A percentile compares a stretch with the other conserved stretches of the same genome.
phyloP scores from a whole-genome alignment of 257 asterid species.

The Coffea eugenioides region DNA sequence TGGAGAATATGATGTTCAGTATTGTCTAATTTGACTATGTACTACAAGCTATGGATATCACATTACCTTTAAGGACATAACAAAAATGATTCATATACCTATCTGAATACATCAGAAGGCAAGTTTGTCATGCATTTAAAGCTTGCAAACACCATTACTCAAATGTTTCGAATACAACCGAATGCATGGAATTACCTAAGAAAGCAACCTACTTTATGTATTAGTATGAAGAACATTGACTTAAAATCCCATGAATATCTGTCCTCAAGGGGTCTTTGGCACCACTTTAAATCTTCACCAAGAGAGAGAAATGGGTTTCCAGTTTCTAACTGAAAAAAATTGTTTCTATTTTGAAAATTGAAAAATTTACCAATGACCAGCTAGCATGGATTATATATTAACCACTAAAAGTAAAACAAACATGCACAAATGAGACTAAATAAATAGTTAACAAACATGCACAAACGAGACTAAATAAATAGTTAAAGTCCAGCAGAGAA shows the following conservation, averaged over 20 bases:
- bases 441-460: background rate
- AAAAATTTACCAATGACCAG: background rate
- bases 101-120: background rate
- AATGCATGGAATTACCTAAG: background rate
- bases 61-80: background rate
- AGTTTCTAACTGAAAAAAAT: background rate
- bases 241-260: background rate
- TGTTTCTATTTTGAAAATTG: background rate
- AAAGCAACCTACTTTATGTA: background rate
- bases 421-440: too few relatives aligned
- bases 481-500: conserved; percentile 14
- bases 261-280: background rate
- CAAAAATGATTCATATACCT: background rate
- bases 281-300: background rate
- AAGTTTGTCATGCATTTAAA: conserved; percentile 4
- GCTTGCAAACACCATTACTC: background rate
- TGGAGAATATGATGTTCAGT: background rate
- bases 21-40: background rate
- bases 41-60: background rate
- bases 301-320: background rate
- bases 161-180: background rate
- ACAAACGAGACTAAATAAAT: background rate
- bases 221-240: background rate
- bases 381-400: background rate
- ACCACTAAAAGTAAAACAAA: background rate